Evolutionary conservation across 192 early-diverging fungal genomes (phyloP), one percentile per base, ranked within the genome.

Genomic region (Rhizoclosmatium globosum): DNA sequence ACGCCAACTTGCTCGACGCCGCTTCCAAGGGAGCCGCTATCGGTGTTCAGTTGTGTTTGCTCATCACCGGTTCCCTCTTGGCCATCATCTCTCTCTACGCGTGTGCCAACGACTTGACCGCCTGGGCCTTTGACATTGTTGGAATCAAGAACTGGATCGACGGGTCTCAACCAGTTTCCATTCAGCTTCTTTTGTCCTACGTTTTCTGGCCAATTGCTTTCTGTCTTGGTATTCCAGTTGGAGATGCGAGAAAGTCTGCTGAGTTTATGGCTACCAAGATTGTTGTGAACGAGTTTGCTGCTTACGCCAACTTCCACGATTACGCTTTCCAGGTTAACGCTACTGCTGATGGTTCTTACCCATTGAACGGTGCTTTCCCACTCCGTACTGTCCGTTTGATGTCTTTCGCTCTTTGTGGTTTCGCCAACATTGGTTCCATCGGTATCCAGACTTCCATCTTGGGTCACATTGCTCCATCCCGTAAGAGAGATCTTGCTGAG

Each of bases 211-310:
- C 94, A 74, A 81, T 93, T 50, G 88, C 93, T 38, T 90, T 89
- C 86, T 82, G 92, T 69, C 80, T 94, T 75, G 94, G 93, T 47
- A 89, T 94, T 57, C 89, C 87, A 21, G 42, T 56, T n/a, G 48
- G 76, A 4, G 84, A 92, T 64, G 77, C 88, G 47, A 85, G 90
- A 45, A 69, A 58, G 42, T 92, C 92, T 17, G 92, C 90, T 57
- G 87, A 89, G 70, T 79, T 95, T 48, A 76, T 92, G 84, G 90
- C 92, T 15, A 89, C 89, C 50, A 95, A 95, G 85, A 89, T 95
- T 66, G 82, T 94, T 80, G 87, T 91, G 64, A 97, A 96, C 85
- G 95, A 97, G 89, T 95, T 97, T 82, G 91, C 92, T n/a, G 95
- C 93, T 3, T 97, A 94, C 83, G 45, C 78, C 1, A 46, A 71